These are phyloP conservation scores for Coprinellus micaceus DNA, from an alignment of 768 basidiomycete genomes.

Conservation along the genomic window DNA sequence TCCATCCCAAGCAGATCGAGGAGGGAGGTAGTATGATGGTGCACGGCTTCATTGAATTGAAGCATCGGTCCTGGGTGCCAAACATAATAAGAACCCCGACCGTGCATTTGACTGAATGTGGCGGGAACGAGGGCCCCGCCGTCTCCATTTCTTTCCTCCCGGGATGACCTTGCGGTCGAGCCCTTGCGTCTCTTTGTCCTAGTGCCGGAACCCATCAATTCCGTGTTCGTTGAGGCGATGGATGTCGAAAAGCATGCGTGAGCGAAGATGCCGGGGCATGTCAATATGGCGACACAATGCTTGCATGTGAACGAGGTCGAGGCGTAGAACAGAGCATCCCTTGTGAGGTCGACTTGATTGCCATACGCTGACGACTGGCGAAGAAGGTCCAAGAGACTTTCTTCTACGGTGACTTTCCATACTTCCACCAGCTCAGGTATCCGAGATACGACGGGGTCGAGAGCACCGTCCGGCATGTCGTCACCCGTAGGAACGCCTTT, in stretches of 20 bases:
- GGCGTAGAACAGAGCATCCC: neutral
- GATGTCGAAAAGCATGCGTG: neutral
- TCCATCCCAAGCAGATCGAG: neutral
- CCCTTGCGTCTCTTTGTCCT: no score
- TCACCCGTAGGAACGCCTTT: neutral
- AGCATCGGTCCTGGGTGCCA: neutral
- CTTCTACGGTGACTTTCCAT: neutral
- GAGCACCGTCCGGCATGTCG: neutral
- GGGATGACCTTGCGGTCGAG: no score
- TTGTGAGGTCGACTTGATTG: neutral
- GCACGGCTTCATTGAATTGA: neutral
- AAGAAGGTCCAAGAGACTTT: neutral
- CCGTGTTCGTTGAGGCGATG: no score
- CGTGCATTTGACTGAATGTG: neutral
- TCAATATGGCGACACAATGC: neutral
- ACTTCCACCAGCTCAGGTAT: neutral
- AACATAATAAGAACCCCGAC: neutral
- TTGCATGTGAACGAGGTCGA: neutral
- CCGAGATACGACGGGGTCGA: neutral
- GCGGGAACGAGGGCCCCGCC: neutral
- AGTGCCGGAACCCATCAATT: neutral
- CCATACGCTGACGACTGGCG: neutral
- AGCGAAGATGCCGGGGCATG: neutral
- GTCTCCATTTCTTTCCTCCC: neutral
- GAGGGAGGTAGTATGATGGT: neutral